Evolutionary conservation across 1,139 yeast species (phyloP).

Genomic region (Taphrina confusa): DNA sequence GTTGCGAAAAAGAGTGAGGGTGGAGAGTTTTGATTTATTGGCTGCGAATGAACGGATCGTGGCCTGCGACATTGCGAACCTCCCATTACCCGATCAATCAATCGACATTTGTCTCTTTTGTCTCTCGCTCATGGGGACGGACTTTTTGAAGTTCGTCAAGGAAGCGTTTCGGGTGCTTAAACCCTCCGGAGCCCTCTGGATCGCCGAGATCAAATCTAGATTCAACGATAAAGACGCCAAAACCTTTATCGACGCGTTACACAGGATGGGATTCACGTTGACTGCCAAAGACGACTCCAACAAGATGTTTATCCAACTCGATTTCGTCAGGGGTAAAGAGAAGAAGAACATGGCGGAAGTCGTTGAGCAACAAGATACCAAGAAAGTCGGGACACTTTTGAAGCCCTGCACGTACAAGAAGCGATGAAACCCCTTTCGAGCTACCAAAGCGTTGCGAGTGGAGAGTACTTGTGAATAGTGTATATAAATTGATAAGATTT

Average conservation of each 20-base stretch:
- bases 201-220: constrained; percentile 93
- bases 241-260: constrained; percentile 76
- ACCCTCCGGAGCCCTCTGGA: constrained; percentile 93
- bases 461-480: background rate
- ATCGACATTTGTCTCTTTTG: constrained; percentile 87
- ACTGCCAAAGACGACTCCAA: constrained; percentile 82
- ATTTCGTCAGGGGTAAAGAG: constrained; percentile 68
- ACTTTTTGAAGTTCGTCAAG: constrained; percentile 81
- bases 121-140: constrained; percentile 95
- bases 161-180: constrained; percentile 87
- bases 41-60: constrained; percentile 84
- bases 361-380: constrained; percentile 63
- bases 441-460: background rate
- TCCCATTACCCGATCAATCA: constrained; percentile 76
- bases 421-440: constrained; percentile 51
- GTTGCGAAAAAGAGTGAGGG: constrained; percentile 52
- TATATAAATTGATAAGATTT: background rate
- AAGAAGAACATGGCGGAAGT: constrained; percentile 63
- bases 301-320: constrained; percentile 92
- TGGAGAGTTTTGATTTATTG: constrained; percentile 88
- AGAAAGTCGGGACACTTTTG: constrained; percentile 84
- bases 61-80: constrained; percentile 90
- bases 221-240: constrained; percentile 62
- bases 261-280: constrained; percentile 80
- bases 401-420: constrained; percentile 96